These are phyloP conservation scores for Colletotrichum sp. DNA, from an alignment of 2,329 filamentous ascomycete species.

Conservation along the genomic window DNA sequence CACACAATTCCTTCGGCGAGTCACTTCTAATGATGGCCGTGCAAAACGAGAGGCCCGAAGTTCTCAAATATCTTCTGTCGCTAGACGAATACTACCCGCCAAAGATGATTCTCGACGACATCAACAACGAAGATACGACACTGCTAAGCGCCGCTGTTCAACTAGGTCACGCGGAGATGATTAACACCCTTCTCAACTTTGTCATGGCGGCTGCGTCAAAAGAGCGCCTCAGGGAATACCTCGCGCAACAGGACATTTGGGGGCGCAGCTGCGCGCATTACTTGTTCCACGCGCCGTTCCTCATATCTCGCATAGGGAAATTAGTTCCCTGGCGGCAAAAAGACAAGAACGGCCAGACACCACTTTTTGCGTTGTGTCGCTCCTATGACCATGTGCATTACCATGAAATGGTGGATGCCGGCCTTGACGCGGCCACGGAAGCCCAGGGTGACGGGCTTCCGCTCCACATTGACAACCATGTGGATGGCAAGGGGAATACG, in stretches of 20 bases:
- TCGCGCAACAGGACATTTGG: conserved; percentile 79
- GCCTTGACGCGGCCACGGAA: conserved; percentile 73
- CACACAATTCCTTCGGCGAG: conserved; percentile 74
- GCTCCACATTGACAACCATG: conserved; percentile 91
- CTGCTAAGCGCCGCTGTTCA: conserved; percentile 91
- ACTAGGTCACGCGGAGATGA: conserved; percentile 75
- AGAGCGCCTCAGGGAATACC: conserved; percentile 67
- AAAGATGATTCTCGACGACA: conserved; percentile 76
- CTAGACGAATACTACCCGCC: conserved; percentile 78
- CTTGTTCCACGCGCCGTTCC: conserved; percentile 84
- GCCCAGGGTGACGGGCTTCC: conserved; percentile 79
- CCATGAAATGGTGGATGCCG: conserved; percentile 83
- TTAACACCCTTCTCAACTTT: conserved; percentile 77
- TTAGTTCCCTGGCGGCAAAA: conserved; percentile 87
- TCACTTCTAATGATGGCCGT: conserved; percentile 89
- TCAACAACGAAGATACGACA: conserved; percentile 89
- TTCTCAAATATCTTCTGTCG: conserved; percentile 80
- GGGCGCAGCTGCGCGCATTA: conserved; percentile 95
- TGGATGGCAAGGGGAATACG: conserved; percentile 92
- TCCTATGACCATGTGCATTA: conserved; percentile 95
- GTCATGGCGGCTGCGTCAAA: conserved; percentile 63
- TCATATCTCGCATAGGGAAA: conserved; percentile 79
- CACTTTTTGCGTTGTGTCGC: conserved; percentile 90
- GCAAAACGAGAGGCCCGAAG: conserved; percentile 71
- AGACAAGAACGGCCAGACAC: conserved; percentile 98